phyloP scores from a whole-genome alignment of 345 rosid genomes.

The Salix dunnii region DNA sequence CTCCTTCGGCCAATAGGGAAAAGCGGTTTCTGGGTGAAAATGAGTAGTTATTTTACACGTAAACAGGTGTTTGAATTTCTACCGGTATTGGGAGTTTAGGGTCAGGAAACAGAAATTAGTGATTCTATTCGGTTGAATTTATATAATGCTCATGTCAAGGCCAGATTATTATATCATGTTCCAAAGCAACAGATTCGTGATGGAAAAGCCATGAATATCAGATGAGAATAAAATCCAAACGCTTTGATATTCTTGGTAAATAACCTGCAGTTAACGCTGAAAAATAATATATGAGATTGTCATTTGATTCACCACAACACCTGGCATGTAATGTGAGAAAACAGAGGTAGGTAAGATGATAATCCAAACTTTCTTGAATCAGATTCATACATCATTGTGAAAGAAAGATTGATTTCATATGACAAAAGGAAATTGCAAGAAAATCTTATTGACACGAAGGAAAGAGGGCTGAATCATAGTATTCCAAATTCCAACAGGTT shows the following conservation, averaged over 20 bases:
- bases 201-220: too few species aligned
- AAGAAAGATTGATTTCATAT: background rate
- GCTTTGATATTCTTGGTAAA: background rate
- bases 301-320: background rate
- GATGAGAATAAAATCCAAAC: too few species aligned
- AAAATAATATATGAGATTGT: background rate
- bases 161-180: too few species aligned
- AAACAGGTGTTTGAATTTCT: background rate
- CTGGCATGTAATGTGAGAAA: background rate
- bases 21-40: background rate
- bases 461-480: too few species aligned
- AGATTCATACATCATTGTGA: background rate
- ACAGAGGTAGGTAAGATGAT: background rate
- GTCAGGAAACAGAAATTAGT: background rate
- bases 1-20: background rate
- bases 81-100: background rate
- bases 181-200: too few species aligned
- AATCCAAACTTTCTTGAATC: background rate
- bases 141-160: background rate
- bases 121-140: background rate
- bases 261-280: background rate
- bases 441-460: background rate
- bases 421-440: background rate
- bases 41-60: too few species aligned
- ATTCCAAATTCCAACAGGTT: too few species aligned